Evolutionary conservation across 148 eudicot genomes (phyloP).

Genomic region (Arbutus unedo): DNA sequence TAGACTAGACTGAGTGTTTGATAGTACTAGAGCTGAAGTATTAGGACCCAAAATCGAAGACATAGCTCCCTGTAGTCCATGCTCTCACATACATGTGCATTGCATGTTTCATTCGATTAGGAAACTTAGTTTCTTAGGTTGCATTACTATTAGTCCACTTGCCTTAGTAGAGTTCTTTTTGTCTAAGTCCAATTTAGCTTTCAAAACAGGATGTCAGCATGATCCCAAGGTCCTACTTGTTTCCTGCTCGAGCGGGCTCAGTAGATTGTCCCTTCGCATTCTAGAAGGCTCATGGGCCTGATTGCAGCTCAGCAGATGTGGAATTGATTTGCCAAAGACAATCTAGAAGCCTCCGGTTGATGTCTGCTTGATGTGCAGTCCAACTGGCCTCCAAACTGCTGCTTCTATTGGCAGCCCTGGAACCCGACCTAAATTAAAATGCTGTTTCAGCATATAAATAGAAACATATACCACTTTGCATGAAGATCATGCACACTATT

Average conservation of each 20-base stretch:
- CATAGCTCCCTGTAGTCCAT: not conserved
- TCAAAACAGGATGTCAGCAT: not conserved
- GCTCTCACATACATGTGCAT: not conserved
- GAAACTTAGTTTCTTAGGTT: not conserved
- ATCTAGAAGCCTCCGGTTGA: not conserved
- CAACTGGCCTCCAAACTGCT: not conserved
- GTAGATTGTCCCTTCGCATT: not conserved
- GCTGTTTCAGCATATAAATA: not conserved
- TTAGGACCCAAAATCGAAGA: not conserved
- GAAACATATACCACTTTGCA: no score
- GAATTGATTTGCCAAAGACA: not conserved
- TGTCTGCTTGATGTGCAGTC: not conserved
- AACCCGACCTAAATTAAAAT: not conserved
- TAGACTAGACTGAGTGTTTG: not conserved
- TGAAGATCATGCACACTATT: not conserved
- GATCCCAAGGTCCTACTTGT: not conserved
- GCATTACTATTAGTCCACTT: not conserved
- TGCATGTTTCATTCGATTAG: no score
- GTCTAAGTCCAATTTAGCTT: not conserved
- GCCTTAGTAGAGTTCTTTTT: not conserved
- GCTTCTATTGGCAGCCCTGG: not conserved
- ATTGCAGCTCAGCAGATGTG: not conserved
- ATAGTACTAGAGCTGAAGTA: not conserved
- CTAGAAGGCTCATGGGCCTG: not conserved
- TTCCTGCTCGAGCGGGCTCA: not conserved